Base-by-base conservation (phyloP, 768 basidiomycete species). In the Pleurotus pulmonarius region DNA sequence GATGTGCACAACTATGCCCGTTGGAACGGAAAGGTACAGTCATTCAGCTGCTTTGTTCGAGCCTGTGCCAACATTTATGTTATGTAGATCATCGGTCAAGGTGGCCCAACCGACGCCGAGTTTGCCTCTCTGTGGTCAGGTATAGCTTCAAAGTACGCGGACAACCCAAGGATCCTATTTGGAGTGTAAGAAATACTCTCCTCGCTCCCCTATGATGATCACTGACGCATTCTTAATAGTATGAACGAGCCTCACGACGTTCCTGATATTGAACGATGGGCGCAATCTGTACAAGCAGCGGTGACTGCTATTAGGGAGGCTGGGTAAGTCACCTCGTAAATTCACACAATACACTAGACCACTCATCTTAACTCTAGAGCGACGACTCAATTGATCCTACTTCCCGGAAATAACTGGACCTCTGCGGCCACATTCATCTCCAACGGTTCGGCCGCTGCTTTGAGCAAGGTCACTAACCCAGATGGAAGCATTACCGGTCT, bases 171-270 rank as follows among this genome's bases (percentile, higher is more conserved):
- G 13, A 63, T 82, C 41, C 70, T 81, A 16, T 82, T 82, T 44
- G 81, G 79, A 55, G 57, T 82, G 81, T 80, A 59, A 54, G 77
- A 69, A 5, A 44, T 37, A 39, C 13, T 18, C 18, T 45, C 13
- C 15, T 29, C 37, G 2, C 9, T 46, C 24, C 4, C 20, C 29
- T 18, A 8, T 13, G 43, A 37, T 40, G 8, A 34, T 20, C 8
- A 34, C 11, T 9, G 29, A 9, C 1, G 29, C 7, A 11, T 34
- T 34, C 7, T 11, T 34, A 34, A 16, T 49, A 81, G 79, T 24
- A 83, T 85, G 83, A 86, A 86, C 59, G 84, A 86, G 59, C 83
- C 84, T 4, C 83, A 86, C 59, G 81, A 85, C 63, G 64, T 83
- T 4, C 79, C 80, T 7, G 64, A 74, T 57, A 79, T 82, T 61